Evolutionary conservation across 495 filamentous ascomycete species (phyloP).

Genomic region (Talaromyces proteolyticus): DNA sequence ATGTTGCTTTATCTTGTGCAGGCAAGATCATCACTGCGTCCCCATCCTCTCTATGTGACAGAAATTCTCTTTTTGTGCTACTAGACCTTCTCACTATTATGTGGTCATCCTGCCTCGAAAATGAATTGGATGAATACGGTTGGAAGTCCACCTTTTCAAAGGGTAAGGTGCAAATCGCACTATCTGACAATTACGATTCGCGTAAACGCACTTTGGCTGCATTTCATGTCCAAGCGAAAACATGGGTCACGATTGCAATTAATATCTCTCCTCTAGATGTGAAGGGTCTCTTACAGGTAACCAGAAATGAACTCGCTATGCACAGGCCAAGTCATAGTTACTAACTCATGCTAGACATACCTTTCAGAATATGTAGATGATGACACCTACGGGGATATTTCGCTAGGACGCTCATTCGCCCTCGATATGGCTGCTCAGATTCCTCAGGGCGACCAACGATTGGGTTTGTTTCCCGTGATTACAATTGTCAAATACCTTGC

Average conservation of each 20-base stretch:
- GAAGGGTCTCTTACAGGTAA: constrained; percentile 77
- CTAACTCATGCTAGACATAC: constrained; percentile 56
- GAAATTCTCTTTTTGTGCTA: constrained; percentile 82
- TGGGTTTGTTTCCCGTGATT: constrained; percentile 40
- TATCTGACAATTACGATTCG: constrained; percentile 83
- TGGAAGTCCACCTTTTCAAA: constrained; percentile 71
- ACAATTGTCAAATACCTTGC: neutral
- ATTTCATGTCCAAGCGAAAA: constrained; percentile 70
- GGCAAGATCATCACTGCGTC: constrained; percentile 78
- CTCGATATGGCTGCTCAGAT: constrained; percentile 86
- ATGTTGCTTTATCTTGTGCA: constrained; percentile 71
- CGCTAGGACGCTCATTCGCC: constrained; percentile 91
- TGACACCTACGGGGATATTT: constrained; percentile 78
- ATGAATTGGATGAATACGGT: constrained; percentile 89
- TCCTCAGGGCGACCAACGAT: constrained; percentile 79
- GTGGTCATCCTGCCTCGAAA: constrained; percentile 91
- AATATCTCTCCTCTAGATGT: constrained; percentile 89
- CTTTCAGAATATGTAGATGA: constrained; percentile 90
- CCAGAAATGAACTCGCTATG: neutral
- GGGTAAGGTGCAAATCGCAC: constrained; percentile 72
- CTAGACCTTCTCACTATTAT: constrained; percentile 86
- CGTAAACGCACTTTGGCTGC: constrained; percentile 69
- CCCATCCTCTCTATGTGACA: constrained; percentile 86
- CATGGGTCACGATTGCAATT: constrained; percentile 74
- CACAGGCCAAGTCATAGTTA: neutral